Base-by-base conservation (phyloP, 1,284 basidiomycete genomes). In the Malassezia brasiliensis region DNA sequence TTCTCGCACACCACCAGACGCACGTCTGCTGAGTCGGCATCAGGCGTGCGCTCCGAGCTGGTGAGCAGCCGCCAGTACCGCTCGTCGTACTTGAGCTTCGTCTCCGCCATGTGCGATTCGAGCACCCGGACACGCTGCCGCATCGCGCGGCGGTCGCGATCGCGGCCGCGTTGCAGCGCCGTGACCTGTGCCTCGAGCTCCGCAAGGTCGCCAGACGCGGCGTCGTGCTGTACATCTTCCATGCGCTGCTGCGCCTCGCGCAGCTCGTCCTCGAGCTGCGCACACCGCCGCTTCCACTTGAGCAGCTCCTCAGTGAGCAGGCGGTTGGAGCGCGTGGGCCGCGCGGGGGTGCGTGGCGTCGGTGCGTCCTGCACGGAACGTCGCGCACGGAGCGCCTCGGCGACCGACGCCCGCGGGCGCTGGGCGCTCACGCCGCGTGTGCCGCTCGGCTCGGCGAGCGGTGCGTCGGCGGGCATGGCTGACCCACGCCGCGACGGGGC, bases 61-160 rank as follows among this genome's bases (percentile, higher is more conserved):
- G 49, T 57, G 9, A 57, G 46, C 6, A 57, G 42, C 12, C 41
- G 41, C 55, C 55, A 57, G 47, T 57, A 52, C 28, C 55, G 55
- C 17, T 30, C 37, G 37, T 57, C 55, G 50, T 57, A 52, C 38
- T 57, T 50, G 20, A 50, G 36, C 40, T 52, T 52, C 12, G 46
- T 45, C 20, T 57, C 55, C 28, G 45, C 46, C 37, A 57, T 57
- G 25, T 57, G 55, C 30, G 55, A 45, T 30, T 57, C 55, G n/a
- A 57, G 41, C 25, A 39, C 55, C 30, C 55, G 55, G 15, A 57
- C 55, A 5, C 50, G 50, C 46, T 52, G 55, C 37, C 55, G 55
- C 55, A 57, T 57, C 14, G 50, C 50, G 9, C 44, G 34, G 4
- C 55, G 44, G 30, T 57, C 55, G 35, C 32, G 31, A 8, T 57